Evolutionary conservation across 148 eudicot genomes (phyloP).

Genomic region (Selenicereus undatus): DNA sequence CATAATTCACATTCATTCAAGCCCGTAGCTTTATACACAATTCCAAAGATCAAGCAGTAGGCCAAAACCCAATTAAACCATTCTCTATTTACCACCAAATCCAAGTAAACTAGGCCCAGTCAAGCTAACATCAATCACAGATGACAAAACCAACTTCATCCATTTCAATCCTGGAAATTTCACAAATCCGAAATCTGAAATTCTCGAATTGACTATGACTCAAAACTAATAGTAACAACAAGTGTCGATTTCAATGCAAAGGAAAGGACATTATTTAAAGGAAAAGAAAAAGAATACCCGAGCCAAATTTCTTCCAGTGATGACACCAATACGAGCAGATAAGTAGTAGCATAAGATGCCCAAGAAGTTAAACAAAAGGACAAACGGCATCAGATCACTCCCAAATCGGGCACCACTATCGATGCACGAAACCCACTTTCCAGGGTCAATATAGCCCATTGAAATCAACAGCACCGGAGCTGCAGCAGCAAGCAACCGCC

Average conservation of each 20-base stretch:
- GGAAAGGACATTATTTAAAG: not conserved
- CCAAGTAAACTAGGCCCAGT: not conserved
- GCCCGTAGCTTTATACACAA: not conserved
- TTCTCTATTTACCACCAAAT: not conserved
- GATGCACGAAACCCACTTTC: slow-evolving; percentile 79
- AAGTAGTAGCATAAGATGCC: slow-evolving; percentile 79
- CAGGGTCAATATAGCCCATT: slow-evolving; percentile 79
- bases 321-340: slow-evolving; percentile 61
- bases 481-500: slow-evolving; percentile 43
- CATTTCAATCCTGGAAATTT: not conserved
- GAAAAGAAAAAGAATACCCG: slow-evolving; percentile 43
- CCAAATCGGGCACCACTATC: slow-evolving; percentile 94
- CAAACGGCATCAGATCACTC: slow-evolving; percentile 47
- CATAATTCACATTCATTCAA: not conserved
- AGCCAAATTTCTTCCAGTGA: slow-evolving; percentile 72
- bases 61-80: not conserved
- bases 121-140: not conserved
- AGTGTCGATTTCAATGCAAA: not conserved
- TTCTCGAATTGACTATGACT: not conserved
- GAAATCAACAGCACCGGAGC: slow-evolving; percentile 62
- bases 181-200: not conserved
- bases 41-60: not conserved
- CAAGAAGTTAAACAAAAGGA: slow-evolving; percentile 57
- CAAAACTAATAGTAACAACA: not conserved
- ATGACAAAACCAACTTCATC: slow-evolving; percentile 8